Evolutionary conservation across 495 filamentous ascomycete species (phyloP), one percentile per base, ranked within the genome.

Genomic region (Penicillium canariense): DNA sequence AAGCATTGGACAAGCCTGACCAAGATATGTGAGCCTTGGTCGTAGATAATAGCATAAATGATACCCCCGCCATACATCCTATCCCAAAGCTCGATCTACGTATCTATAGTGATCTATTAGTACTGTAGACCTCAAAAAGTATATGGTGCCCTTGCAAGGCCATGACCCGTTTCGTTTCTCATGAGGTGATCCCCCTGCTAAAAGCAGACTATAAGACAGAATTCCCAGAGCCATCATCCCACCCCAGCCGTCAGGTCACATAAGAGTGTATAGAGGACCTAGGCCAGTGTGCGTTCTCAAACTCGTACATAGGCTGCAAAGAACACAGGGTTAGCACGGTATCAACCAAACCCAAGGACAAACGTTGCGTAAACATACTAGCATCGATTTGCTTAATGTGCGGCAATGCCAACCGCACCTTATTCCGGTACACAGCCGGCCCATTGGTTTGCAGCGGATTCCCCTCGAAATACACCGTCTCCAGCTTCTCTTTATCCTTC

Each of bases 391-490:
- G 89, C 68, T 80, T 76, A 26, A 99, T 76, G 67, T 89, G 84
- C 62, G 94, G 94, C 69, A 99, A 70, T 44, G 90, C 87, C 71
- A 99, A 72, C 58, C 84, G 78, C 25, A 99, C 83, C 75, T 99
- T 97, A 67, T 96, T 96, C 66, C 95, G 78, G 71, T 99, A 99
- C 46, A 96, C 66, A 17, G 85, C 87, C 34, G 84, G 84, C 23
- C 78, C 81, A 52, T 77, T 83, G 59, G 78, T 77, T 76, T 97
- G 92, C 62, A 99, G 66, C 40, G 94, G 94, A 63, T 96, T 97
- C 0, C 91, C 92, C 70, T 99, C 94, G 63, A 99, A 95, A 68
- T 99, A 99, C 23, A 99, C 93, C 2, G 95, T 97, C 54, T 87
- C 78, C 62, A 99, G 72, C 36, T 86, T 76, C 68, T 89, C 74